Evolutionary conservation across 2,329 filamentous ascomycete genomes (phyloP).

Genomic region (Ophidiomyces ophidiicola): DNA sequence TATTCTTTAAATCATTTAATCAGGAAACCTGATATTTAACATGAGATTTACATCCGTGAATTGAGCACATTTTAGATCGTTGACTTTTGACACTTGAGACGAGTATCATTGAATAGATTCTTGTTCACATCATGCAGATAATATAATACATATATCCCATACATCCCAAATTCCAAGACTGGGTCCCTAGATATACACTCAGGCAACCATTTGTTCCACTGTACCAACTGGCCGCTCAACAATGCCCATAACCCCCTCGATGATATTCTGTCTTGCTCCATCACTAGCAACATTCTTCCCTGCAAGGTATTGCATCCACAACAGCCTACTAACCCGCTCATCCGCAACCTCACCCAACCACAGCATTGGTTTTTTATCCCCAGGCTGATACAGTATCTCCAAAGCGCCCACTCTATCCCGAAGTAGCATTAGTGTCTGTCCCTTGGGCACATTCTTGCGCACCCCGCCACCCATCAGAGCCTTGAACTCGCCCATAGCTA

Average conservation of each 20-base stretch:
- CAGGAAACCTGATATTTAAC: too few relatives aligned
- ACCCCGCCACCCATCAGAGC: constrained; percentile 63
- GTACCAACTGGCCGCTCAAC: constrained; percentile 80
- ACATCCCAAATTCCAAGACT: background rate
- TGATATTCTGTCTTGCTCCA: constrained; percentile 63
- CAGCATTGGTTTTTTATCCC: constrained; percentile 37
- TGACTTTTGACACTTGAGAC: background rate
- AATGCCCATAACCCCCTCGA: constrained; percentile 77
- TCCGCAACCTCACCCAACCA: constrained; percentile 62
- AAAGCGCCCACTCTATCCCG: constrained; percentile 55
- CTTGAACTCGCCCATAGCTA: constrained; percentile 66
- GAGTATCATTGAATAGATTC: constrained; percentile 3
- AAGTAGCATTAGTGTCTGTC: constrained; percentile 60
- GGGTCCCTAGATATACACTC: background rate
- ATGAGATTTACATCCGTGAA: too few relatives aligned
- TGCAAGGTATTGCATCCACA: constrained; percentile 85
- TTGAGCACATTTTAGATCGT: background rate
- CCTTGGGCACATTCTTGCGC: constrained; percentile 59
- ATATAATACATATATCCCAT: constrained; percentile 5
- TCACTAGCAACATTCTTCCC: constrained; percentile 82
- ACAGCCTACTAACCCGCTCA: constrained; percentile 63
- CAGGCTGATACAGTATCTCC: constrained; percentile 52
- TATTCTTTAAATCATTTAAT: too few relatives aligned
- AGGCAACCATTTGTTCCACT: constrained; percentile 60
- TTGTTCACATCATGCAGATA: background rate